Percentiles rank a stretch among this genome's conserved stretches.
These are phyloP conservation scores for Rhizopogon roseolus DNA, from an alignment of 768 basidiomycete genomes.

Conservation along the genomic window DNA sequence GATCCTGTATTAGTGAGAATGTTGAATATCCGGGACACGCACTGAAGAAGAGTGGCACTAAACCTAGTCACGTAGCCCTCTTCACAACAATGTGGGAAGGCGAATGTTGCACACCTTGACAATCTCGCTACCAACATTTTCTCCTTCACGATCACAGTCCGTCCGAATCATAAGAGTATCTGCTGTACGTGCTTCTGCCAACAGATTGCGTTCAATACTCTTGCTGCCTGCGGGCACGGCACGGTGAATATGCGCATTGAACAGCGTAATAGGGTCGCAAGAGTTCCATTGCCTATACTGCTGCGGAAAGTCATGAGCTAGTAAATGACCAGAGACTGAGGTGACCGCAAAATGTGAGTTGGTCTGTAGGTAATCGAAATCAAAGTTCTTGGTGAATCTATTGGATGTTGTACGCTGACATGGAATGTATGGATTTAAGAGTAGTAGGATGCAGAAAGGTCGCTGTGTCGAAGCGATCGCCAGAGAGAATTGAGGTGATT, in stretches of 20 bases:
- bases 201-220: slow-evolving; percentile 74
- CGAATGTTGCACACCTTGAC: slow-evolving; percentile 66
- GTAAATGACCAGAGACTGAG: slow-evolving; percentile 85
- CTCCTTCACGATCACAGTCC: slow-evolving; percentile 98
- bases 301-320: slow-evolving; percentile 68
- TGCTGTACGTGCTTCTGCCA: slow-evolving; percentile 63
- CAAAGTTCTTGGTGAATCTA: slow-evolving; percentile 87
- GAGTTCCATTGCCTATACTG: slow-evolving; percentile 78
- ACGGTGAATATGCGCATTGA: slow-evolving; percentile 76
- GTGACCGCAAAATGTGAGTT: slow-evolving; percentile 85
- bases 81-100: slow-evolving; percentile 73
- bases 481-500: slow-evolving; percentile 87
- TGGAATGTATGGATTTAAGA: slow-evolving; percentile 4
- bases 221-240: slow-evolving; percentile 60
- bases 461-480: slow-evolving; percentile 77
- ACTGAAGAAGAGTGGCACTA: slow-evolving; percentile 97
- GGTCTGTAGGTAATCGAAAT: slow-evolving; percentile 85
- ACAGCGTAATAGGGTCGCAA: slow-evolving; percentile 84
- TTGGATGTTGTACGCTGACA: slow-evolving; percentile 56
- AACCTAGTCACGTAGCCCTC: slow-evolving; percentile 90
- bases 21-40: slow-evolving; percentile 28
- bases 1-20: background rate
- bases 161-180: slow-evolving; percentile 98
- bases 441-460: slow-evolving; percentile 23
- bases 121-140: slow-evolving; percentile 93